Conservation (phyloP, 805 yeast species). For the Millerozyma acaciae region DNA sequence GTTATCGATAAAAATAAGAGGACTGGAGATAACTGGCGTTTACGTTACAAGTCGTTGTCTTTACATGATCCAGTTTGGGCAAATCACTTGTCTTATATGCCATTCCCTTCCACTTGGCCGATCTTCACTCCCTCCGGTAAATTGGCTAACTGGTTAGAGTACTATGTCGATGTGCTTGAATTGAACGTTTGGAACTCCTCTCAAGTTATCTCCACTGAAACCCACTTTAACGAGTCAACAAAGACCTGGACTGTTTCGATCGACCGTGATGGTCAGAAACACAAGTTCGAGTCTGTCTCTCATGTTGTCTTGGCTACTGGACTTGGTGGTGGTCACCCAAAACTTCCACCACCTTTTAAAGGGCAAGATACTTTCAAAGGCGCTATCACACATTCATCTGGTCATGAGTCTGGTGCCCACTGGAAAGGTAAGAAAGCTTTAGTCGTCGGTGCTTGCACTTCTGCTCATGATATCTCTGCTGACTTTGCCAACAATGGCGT, state of each 20-base stretch:
- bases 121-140: conserved; percentile 43
- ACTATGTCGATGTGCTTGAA: conserved; percentile 37
- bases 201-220: conserved; percentile 21
- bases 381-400: conserved; percentile 38
- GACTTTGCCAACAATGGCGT: conserved; percentile 44
- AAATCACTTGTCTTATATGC: conserved; percentile 39
- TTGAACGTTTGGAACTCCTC: conserved; percentile 24
- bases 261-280: conserved; percentile 18
- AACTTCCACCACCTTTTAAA: conserved; percentile 31
- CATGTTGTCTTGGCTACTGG: conserved; percentile 42
- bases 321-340: conserved; percentile 41
- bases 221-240: conserved; percentile 22
- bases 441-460: conserved; percentile 43
- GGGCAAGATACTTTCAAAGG: conserved; percentile 36
- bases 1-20: conserved; percentile 33
- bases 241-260: conserved; percentile 30
- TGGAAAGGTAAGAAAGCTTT: conserved; percentile 39
- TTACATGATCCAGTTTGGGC: conserved; percentile 44
- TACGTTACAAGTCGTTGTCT: conserved; percentile 39
- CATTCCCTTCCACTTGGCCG: conserved; percentile 40
- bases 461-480: conserved; percentile 43
- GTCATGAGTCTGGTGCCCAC: conserved; percentile 35
- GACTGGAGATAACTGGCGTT: conserved; percentile 46
- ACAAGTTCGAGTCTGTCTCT: conserved; percentile 26
- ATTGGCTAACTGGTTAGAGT: conserved; percentile 41